Evolutionary conservation across 2,329 filamentous ascomycete species (phyloP).

Genomic region (Apiospora phragmitis): DNA sequence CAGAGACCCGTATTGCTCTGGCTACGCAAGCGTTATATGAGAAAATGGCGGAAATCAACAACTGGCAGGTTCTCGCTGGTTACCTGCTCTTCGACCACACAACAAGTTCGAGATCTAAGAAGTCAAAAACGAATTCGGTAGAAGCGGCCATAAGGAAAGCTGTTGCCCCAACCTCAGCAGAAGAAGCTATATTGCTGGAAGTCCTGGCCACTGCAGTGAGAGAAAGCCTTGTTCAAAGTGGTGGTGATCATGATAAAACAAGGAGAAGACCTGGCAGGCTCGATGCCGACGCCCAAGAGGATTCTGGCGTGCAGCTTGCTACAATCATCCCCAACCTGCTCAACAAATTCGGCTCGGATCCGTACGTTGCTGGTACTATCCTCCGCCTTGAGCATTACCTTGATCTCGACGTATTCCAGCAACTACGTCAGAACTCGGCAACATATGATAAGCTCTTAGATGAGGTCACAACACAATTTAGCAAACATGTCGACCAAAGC

Average conservation of each 20-base stretch:
- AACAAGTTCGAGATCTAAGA: constrained; percentile 56
- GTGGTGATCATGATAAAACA: constrained; percentile 63
- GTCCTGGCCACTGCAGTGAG: constrained; percentile 83
- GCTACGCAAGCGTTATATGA: constrained; percentile 86
- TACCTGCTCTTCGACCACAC: constrained; percentile 95
- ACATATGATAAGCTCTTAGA: constrained; percentile 81
- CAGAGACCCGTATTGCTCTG: constrained; percentile 81
- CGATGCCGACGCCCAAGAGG: constrained; percentile 73
- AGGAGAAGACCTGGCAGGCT: constrained; percentile 60
- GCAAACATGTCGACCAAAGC: constrained; percentile 82
- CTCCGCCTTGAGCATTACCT: constrained; percentile 84
- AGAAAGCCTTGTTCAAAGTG: constrained; percentile 64
- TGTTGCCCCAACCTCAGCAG: constrained; percentile 70
- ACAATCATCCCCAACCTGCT: constrained; percentile 79
- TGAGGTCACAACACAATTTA: constrained; percentile 92
- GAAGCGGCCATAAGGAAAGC: constrained; percentile 68
- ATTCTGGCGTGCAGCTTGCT: constrained; percentile 75
- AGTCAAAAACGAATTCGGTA: constrained; percentile 55
- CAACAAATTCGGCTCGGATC: constrained; percentile 90
- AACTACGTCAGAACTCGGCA: constrained; percentile 81
- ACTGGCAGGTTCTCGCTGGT: constrained; percentile 86
- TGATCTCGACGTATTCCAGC: constrained; percentile 83
- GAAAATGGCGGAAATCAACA: constrained; percentile 74
- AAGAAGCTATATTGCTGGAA: constrained; percentile 85
- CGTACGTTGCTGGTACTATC: constrained; percentile 82